Percentiles rank a stretch among this genome's conserved stretches.
These are phyloP conservation scores for Fragosphaeria purpurea DNA, from an alignment of 2,329 filamentous ascomycete species.

Conservation along the genomic window DNA sequence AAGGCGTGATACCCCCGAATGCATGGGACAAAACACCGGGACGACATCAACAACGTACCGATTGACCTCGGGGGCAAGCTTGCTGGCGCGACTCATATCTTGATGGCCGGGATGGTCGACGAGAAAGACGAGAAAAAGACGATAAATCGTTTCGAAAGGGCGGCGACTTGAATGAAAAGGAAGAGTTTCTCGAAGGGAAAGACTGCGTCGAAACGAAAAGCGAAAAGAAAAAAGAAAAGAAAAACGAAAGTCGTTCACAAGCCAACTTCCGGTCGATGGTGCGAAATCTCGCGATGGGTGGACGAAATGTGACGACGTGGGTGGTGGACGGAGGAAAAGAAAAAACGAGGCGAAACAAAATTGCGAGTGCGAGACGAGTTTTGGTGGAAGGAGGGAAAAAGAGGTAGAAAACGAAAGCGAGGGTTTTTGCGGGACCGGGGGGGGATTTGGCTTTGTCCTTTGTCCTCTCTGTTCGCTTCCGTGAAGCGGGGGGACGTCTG, in stretches of 20 bases:
- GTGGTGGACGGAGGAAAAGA: neutral
- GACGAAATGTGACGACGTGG: neutral
- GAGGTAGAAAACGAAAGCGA: neutral
- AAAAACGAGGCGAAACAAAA: neutral
- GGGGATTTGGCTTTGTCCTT: neutral
- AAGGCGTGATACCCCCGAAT: neutral
- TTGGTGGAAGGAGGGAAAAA: neutral
- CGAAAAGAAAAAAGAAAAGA: too few relatives aligned
- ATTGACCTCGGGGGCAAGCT: constrained; percentile 99
- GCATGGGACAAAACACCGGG: neutral
- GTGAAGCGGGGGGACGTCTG: too few relatives aligned
- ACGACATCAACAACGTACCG: constrained; percentile 43
- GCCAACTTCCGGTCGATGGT: too few relatives aligned
- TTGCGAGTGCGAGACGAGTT: neutral
- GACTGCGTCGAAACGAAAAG: neutral
- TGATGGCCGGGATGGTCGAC: constrained; percentile 29
- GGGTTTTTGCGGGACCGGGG: constrained; percentile 7
- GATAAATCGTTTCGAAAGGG: constrained; percentile 2
- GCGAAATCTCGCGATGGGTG: neutral
- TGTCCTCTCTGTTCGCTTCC: too few relatives aligned
- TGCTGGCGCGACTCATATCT: constrained; percentile 93
- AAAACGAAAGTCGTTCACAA: too few relatives aligned
- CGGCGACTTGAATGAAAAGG: neutral
- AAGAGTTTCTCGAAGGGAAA: neutral
- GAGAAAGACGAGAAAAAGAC: neutral